Base-by-base conservation (phyloP, 169 alveolate species). In the Perkinsus chesapeaki region DNA sequence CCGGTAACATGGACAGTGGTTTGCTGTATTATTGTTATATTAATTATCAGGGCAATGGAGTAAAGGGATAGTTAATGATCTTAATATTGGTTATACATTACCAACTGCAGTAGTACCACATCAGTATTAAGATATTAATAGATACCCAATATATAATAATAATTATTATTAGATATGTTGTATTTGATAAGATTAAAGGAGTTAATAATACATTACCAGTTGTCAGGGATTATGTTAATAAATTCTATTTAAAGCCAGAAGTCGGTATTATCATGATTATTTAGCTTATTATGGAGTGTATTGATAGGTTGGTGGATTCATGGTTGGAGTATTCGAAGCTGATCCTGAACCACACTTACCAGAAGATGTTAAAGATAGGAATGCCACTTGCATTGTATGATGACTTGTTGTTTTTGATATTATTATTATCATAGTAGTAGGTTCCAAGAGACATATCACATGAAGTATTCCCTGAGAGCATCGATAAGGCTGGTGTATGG, bases 281-380 rank as follows among this genome's bases (percentile, higher is more conserved):
- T 5, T 34, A 43, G 23, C 60, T 16, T 16, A 23, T 34, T 0
- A 1, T 60, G 3, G 12, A 12, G 0, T 60, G 37, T 12, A 20
- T 23, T 34, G 3, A 1, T 1, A 60, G 82, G 82, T 60, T 60
- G 93, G 93, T 37, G 91, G 93, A 0, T 91, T 91, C 47, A 91
- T 91, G 93, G 47, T 91, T n/a, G 93, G 93, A 3, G 91, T 91
- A 0, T 91, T 91, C 93, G 93, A 91, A 34, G 47, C 48, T 20
- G 39, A 91, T 39, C 93, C 93, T 27, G 73, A 43, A 3, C 73
- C 60, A 37, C 39, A 39, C 91, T 43, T 47, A 39, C 93, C 93
- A n/a, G 91, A 38, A 20, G 60, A 43, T 39, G 91, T 91, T 19
- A 37, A 43, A 43, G 91, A 91, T 39, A 72, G 93, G 91, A 27